A percentile compares a stretch with the other conserved stretches of the same genome.
Evolutionary conservation across 2,329 filamentous ascomycete genomes (phyloP).

Genomic region (Monosporascus ibericus): DNA sequence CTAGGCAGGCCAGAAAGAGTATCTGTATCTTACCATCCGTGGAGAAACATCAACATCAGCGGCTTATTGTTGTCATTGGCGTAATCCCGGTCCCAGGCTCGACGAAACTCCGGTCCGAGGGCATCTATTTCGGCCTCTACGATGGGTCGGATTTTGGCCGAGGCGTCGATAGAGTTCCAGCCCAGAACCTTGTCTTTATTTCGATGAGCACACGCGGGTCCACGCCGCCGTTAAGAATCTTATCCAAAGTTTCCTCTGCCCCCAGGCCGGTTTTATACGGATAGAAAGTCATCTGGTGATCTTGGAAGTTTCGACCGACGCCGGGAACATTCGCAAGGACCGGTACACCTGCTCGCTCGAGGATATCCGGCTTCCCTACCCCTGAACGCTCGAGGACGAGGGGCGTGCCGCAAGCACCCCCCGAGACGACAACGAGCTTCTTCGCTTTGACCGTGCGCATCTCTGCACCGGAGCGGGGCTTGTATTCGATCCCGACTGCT

Average conservation of each 20-base stretch:
- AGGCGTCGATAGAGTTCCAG: conserved; percentile 47
- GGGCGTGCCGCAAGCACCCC: conserved; percentile 48
- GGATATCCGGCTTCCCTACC: conserved; percentile 44
- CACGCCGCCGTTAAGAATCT: conserved; percentile 20
- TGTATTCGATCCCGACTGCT: conserved; percentile 28
- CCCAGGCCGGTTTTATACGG: conserved; percentile 42
- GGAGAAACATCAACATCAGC: not conserved
- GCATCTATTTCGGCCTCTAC: conserved; percentile 38
- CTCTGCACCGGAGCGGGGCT: not conserved
- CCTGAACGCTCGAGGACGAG: conserved; percentile 57
- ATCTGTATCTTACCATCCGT: not conserved
- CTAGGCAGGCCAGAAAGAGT: not conserved
- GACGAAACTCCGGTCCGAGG: conserved; percentile 41
- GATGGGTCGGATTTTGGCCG: conserved; percentile 44
- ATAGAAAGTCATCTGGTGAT: conserved; percentile 43
- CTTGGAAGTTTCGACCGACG: conserved; percentile 46
- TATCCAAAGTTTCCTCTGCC: conserved; percentile 37
- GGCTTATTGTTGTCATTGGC: not conserved
- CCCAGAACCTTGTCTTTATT: conserved; percentile 34
- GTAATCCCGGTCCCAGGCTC: not conserved
- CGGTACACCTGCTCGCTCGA: conserved; percentile 36
- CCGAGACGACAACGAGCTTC: conserved; percentile 45
- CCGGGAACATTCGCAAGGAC: conserved; percentile 44
- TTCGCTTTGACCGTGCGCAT: conserved; percentile 37
- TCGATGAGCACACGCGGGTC: conserved; percentile 15